Base-by-base conservation (phyloP, 768 basidiomycete genomes). In the Termitomyces sp. region DNA sequence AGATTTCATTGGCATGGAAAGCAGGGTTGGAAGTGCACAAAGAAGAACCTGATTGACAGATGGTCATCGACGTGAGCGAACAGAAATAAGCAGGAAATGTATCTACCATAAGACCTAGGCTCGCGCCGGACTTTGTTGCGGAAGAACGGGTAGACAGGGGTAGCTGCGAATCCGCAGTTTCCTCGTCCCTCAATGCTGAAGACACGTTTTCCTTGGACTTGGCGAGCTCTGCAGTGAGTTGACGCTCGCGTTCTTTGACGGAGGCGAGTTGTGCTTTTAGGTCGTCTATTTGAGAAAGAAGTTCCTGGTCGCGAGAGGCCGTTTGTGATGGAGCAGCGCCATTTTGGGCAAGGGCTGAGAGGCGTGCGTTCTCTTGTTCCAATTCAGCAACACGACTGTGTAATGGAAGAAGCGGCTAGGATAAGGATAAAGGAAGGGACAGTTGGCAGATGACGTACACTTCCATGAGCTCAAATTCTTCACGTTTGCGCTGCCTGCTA, bases 401-500 rank as follows among this genome's bases (percentile, higher is more conserved):
- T 63, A 64, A 60, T 58, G 61, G 67, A 65, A 65, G 60, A 57
- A 52, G 20, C 58, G 59, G 53, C 59, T 48, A 65, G 56, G 10
- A 13, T 47, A 26, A 41, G 24, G 55, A 52, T n/a, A n/a, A 46
- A 18, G 39, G 36, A 27, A 41, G 36, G 12, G 6, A 31, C 12
- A 20, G 51, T 46, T 52, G 62, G 57, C 59, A 49, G 56, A 65
- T 65, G 56, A 85, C 88, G 75, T 75, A 93, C 90, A 88, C 73
- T 78, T 94, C 92, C 90, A 94, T 93, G 66, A 69, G 77, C 73
- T 94, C 92, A 66, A 92, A 94, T 74, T 94, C 92, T 74, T 94
- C 92, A 56, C 92, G 84, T 72, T 94, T 94, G 65, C 92, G 81
- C 71, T 94, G 92, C 69, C 92, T 80, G 73, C 86, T 88, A 68